Evolutionary conservation across 345 rosid species (phyloP), one percentile per base, ranked within the genome.

Genomic region (Syzygium grande): DNA sequence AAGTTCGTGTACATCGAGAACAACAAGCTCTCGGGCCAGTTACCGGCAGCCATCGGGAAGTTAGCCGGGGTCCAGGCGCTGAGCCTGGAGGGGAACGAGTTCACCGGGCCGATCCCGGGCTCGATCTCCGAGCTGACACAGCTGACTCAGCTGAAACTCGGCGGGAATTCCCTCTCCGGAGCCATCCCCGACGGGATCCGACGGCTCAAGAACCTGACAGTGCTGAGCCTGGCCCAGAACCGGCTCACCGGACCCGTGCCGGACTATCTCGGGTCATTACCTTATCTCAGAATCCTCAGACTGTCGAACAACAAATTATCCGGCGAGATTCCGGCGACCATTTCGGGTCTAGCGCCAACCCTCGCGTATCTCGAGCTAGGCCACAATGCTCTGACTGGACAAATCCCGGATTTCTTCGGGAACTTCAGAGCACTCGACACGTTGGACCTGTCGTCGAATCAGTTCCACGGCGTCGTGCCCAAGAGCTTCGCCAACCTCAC

Each of bases 21-120:
- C 89, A 95, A 90, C 93, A 90, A 84, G 89, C 94, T 95, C 86
- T 94, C 95, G 53, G 99, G 99, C 89, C 94, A 84, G 29, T 51
- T 93, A 41, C 97, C 98, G 6, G 61, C 25, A 1, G 87, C 88
- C 43, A 88, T 95, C 80, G 97, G 97, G 61, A 80, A 86, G 86
- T 43, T 95, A 58, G 88, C 88, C 56, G 94, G 91, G 14, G 85
- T 97, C 0, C 87, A 78, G 10, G 94, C 89, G 2, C 88, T 95
- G 9, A 92, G 95, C 89, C 84, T 95, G 0, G 83, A 65, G 0
- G 97, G 99, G 22, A 97, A 95, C 86, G 93, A 87, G 59, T 93
- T 97, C 85, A 85, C 92, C 16, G 98, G 99, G 58, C 73, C 92
- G 5, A 93, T 95, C 25, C 99, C 97, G 19, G 90, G 86, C 88